A percentile compares a stretch with the other conserved stretches of the same genome.
Evolutionary conservation across 2,329 filamentous ascomycete species (phyloP).

Genomic region (Xylariaceae sp.): DNA sequence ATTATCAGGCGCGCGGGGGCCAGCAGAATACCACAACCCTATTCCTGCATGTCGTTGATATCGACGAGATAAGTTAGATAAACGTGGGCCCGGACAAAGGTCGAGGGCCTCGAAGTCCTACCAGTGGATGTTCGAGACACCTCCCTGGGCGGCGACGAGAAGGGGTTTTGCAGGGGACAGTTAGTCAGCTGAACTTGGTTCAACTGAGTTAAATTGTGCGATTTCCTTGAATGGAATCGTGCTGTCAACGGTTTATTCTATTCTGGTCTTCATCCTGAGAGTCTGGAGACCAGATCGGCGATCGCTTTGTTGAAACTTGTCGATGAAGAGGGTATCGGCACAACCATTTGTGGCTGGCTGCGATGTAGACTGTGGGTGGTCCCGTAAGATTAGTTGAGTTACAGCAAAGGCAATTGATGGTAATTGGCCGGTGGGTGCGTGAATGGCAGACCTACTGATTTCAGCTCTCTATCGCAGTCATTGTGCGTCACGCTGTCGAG

Average conservation of each 20-base stretch:
- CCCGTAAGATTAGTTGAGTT: slow-evolving; percentile 1
- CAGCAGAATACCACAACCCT: neutral
- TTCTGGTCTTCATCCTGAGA: neutral
- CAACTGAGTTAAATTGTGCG: neutral
- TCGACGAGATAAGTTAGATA: neutral
- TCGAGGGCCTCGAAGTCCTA: neutral
- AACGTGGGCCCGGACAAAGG: neutral
- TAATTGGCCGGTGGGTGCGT: neutral
- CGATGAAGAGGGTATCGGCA: slow-evolving; percentile 10
- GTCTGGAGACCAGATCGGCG: neutral
- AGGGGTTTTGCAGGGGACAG: neutral
- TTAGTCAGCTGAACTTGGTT: neutral
- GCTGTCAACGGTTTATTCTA: neutral
- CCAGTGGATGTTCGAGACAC: neutral
- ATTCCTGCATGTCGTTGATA: neutral
- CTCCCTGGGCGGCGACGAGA: neutral
- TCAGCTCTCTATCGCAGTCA: neutral
- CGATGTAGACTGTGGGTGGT: neutral
- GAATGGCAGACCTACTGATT: neutral
- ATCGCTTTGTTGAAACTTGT: slow-evolving; percentile 3
- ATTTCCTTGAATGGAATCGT: neutral
- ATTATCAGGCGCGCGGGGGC: neutral
- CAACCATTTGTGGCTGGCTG: neutral
- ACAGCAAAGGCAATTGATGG: neutral
- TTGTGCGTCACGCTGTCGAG: neutral